These are phyloP conservation scores for Boletus rubescentipes DNA, from an alignment of 768 basidiomycete genomes.

Conservation along the genomic window DNA sequence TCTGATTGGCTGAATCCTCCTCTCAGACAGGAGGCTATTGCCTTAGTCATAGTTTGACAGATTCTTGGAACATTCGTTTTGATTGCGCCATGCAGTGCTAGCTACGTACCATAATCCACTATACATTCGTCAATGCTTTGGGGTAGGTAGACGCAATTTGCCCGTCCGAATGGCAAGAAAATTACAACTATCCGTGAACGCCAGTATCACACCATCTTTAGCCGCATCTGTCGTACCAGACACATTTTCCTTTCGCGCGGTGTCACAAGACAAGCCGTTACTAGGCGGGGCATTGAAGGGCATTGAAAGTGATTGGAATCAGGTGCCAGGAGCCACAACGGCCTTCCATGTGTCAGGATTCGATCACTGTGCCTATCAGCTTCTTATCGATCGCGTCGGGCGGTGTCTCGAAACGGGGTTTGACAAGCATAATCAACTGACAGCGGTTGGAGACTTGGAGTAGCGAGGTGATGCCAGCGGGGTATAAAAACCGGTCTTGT, in stretches of 20 bases:
- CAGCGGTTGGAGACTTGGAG: too few relatives aligned
- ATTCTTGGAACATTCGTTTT: not conserved
- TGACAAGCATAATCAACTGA: constrained; percentile 13
- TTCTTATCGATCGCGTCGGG: constrained; percentile 18
- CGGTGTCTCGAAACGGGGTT: constrained; percentile 12
- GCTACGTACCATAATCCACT: not conserved
- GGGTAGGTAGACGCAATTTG: not conserved
- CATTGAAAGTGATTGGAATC: not conserved
- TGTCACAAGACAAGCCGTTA: not conserved
- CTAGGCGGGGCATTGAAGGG: not conserved
- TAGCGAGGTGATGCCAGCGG: too few relatives aligned
- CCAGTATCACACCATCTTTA: not conserved
- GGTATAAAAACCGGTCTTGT: too few relatives aligned
- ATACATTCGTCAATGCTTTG: not conserved
- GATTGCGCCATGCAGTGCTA: constrained; percentile 3
- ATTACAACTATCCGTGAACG: not conserved
- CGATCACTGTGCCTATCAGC: constrained; percentile 15
- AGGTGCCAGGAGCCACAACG: not conserved
- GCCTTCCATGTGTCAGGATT: not conserved
- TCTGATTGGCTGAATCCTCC: constrained; percentile 4
- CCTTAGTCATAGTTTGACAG: constrained; percentile 12
- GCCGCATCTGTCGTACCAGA: not conserved
- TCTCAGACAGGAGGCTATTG: not conserved
- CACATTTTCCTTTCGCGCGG: not conserved
- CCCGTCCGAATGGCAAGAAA: not conserved